Conservation (phyloP, 2,329 filamentous ascomycete species). For the Arthrobotrys megalospora region DNA sequence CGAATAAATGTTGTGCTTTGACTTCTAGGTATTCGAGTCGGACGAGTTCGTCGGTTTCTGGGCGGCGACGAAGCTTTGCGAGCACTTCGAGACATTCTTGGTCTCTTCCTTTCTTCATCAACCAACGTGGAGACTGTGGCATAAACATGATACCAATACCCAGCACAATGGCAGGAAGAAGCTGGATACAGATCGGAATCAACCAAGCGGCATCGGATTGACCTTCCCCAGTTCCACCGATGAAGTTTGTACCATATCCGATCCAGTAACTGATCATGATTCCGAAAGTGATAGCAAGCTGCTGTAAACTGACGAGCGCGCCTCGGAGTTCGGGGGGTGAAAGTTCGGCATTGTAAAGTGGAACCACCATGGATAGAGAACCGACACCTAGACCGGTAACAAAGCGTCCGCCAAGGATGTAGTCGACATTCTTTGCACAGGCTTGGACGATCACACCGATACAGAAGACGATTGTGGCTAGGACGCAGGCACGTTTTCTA, state of each 20-base stretch:
- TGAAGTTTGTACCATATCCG: constrained; percentile 68
- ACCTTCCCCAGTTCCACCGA: constrained; percentile 65
- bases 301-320: constrained; percentile 68
- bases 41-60: constrained; percentile 70
- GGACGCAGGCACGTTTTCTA: constrained; percentile 78
- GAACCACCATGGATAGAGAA: constrained; percentile 77
- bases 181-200: constrained; percentile 70
- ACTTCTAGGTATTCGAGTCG: constrained; percentile 71
- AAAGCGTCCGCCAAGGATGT: constrained; percentile 79
- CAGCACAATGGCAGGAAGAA: constrained; percentile 67
- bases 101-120: constrained; percentile 70
- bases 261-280: constrained; percentile 70
- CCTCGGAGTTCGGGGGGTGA: constrained; percentile 71
- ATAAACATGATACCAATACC: constrained; percentile 69
- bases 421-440: constrained; percentile 73
- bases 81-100: constrained; percentile 71
- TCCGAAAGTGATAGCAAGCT: constrained; percentile 68
- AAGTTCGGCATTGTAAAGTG: constrained; percentile 71
- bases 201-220: constrained; percentile 69
- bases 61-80: constrained; percentile 70
- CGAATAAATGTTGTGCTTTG: constrained; percentile 68
- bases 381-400: constrained; percentile 81
- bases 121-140: constrained; percentile 74
- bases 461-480: constrained; percentile 78
- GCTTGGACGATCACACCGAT: constrained; percentile 79